Conservation (phyloP, 179 eudicot species). For the Actinidia arguta region DNA sequence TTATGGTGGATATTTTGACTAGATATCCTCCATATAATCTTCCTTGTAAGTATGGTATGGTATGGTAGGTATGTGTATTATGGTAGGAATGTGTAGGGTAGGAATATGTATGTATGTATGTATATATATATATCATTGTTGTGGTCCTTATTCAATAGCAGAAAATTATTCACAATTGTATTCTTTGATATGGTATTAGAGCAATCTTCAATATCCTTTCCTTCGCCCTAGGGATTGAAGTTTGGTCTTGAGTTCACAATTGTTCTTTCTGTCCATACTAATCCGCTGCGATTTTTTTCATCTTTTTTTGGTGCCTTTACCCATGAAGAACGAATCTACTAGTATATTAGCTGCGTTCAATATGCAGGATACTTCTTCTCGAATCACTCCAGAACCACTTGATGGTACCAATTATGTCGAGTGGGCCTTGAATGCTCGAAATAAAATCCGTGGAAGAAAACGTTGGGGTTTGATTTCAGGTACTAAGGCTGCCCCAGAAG, state of each 20-base stretch:
- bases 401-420: conserved; percentile 1
- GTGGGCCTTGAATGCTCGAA: neutral
- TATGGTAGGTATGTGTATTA: too few relatives aligned
- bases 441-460: neutral
- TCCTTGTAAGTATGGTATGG: too few relatives aligned
- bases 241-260: neutral
- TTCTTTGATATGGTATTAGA: too few relatives aligned
- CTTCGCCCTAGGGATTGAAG: conserved; percentile 1
- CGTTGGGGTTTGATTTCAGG: neutral
- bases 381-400: neutral
- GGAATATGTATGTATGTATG: too few relatives aligned
- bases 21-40: too few relatives aligned
- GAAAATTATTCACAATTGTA: too few relatives aligned
- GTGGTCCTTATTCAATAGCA: too few relatives aligned
- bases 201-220: neutral
- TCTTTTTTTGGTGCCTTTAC: neutral
- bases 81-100: too few relatives aligned
- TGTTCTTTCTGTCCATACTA: neutral
- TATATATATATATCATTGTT: too few relatives aligned
- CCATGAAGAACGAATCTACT: neutral
- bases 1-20: too few relatives aligned
- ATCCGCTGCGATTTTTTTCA: neutral
- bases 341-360: neutral
- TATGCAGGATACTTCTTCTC: neutral
- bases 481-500: neutral